Percentiles rank a stretch among this genome's conserved stretches.
Conservation (phyloP, 768 basidiomycete genomes). For the Mrakia frigida region DNA sequence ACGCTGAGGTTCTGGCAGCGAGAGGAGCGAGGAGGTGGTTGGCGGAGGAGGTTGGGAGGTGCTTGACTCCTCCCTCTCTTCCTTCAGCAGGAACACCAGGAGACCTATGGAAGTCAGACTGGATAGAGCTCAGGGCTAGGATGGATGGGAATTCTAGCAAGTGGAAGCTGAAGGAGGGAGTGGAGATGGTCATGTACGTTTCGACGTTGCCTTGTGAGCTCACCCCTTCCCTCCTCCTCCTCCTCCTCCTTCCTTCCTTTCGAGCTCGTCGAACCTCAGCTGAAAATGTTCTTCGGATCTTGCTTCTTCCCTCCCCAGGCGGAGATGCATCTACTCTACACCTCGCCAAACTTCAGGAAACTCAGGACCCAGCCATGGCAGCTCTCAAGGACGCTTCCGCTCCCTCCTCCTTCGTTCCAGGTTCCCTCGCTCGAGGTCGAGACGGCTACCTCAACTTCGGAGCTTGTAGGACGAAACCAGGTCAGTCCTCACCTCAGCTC, state of each 20-base stretch:
- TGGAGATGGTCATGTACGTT: neutral
- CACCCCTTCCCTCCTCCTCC: neutral
- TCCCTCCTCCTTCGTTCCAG: neutral
- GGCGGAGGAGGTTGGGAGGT: slow-evolving; percentile 5
- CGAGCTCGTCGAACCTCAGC: neutral
- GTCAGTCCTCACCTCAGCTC: slow-evolving; percentile 39
- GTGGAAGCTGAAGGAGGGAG: slow-evolving; percentile 11
- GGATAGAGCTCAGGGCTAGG: neutral
- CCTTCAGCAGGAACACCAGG: neutral
- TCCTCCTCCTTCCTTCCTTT: slow-evolving; percentile 1
- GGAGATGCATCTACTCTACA: slow-evolving; percentile 18
- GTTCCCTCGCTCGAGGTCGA: slow-evolving; percentile 56
- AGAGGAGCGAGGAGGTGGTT: slow-evolving; percentile 21
- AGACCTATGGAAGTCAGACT: neutral
- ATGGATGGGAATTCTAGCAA: too few species aligned
- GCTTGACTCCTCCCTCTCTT: neutral
- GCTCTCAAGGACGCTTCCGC: neutral
- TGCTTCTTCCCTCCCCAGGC: neutral
- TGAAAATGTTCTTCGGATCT: neutral
- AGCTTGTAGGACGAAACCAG: slow-evolving; percentile 86
- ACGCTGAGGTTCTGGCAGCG: slow-evolving; percentile 15
- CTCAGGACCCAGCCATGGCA: slow-evolving; percentile 15
- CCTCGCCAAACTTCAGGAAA: slow-evolving; percentile 15
- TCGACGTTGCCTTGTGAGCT: slow-evolving; percentile 20
- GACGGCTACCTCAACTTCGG: slow-evolving; percentile 70